These are phyloP conservation scores for Phytophthora citrophthora DNA, from an alignment of 352 stramenopile species.

Conservation along the genomic window DNA sequence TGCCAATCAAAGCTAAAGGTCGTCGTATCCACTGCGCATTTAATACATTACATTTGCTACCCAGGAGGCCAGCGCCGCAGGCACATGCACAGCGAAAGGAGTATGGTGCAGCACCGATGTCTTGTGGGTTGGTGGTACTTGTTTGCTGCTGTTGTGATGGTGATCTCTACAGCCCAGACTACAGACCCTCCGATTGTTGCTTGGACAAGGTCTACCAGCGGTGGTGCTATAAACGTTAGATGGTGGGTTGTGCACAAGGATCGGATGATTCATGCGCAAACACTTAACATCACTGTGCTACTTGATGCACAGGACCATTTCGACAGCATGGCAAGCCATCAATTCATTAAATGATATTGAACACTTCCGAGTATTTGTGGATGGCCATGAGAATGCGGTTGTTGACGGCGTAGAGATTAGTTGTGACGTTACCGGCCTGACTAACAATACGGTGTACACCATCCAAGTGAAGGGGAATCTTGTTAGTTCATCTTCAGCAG, in stretches of 20 bases:
- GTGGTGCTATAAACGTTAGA: slow-evolving; percentile 35
- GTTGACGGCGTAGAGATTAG: background rate
- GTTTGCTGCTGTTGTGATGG: slow-evolving; percentile 11
- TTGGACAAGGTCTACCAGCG: slow-evolving; percentile 29
- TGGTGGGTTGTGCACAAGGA: slow-evolving; percentile 20
- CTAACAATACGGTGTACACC: slow-evolving; percentile 40
- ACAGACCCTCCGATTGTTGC: slow-evolving; percentile 11
- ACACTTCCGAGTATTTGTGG: slow-evolving; percentile 33
- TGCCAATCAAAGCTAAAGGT: slow-evolving; percentile 18
- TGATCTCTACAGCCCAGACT: slow-evolving; percentile 10
- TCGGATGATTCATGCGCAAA: no score
- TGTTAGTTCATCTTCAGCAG: slow-evolving; percentile 8
- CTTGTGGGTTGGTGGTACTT: slow-evolving; percentile 6
- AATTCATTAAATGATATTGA: slow-evolving; percentile 34
- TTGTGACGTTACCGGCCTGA: slow-evolving; percentile 45
- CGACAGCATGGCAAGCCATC: slow-evolving; percentile 15
- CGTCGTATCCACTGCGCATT: slow-evolving; percentile 12
- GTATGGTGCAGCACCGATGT: background rate
- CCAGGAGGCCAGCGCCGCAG: no score
- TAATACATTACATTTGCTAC: background rate
- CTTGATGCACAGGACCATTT: slow-evolving; percentile 27
- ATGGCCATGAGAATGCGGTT: slow-evolving; percentile 16
- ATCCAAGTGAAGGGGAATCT: slow-evolving; percentile 32
- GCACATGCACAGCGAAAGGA: background rate
- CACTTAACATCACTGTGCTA: background rate